Base-by-base conservation (phyloP, 352 stramenopile genomes). In the Phytopythium ostracodes region DNA sequence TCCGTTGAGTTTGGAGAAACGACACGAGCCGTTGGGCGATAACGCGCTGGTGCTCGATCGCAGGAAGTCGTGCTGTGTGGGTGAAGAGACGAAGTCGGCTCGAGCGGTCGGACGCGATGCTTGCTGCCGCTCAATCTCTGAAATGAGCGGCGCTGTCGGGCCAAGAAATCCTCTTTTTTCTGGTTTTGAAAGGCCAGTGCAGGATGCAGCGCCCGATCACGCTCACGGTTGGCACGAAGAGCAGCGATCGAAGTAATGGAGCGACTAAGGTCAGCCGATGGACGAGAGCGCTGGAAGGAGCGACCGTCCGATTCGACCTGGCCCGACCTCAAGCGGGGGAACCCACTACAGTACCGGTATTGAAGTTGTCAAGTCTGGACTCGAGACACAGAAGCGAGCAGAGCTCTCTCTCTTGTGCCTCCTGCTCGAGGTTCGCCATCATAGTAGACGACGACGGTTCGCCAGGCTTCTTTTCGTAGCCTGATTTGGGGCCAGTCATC, bases 141-240 rank as follows among this genome's bases (percentile, higher is more conserved):
- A 62, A 62, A 56, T 54, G 46, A 62, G 43, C 57, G 57, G 43
- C 57, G 43, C 29, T 40, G 57, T 27, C 33, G 43, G 43, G 6
- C 35, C 53, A 20, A n/a, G 11, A 43, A 36, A 27, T 27, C 31
- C 22, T 6, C 24, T 50, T 59, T 49, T 33, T 59, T 59, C 53
- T 49, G 53, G 35, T 22, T 49, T 49, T 59, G n/a, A 49, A 49
- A 33, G 53, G 53, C 35, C 53, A 59, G 35, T 33, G 38, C 25
- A 22, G 14, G 15, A 17, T 5, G 47, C 17, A 4, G 7, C 47
- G 25, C 5, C 27, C 47, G 4, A 5, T 24, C 47, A 25, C 6
- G 47, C 18, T 25, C n/a, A 17, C 47, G 25, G 47, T 54, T 24
- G 47, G 27, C 47, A 27, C 25, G 47, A 54, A 36, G 12, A 54